These are phyloP conservation scores for Daedaleopsis nitida DNA, from an alignment of 768 basidiomycete genomes.

Conservation along the genomic window DNA sequence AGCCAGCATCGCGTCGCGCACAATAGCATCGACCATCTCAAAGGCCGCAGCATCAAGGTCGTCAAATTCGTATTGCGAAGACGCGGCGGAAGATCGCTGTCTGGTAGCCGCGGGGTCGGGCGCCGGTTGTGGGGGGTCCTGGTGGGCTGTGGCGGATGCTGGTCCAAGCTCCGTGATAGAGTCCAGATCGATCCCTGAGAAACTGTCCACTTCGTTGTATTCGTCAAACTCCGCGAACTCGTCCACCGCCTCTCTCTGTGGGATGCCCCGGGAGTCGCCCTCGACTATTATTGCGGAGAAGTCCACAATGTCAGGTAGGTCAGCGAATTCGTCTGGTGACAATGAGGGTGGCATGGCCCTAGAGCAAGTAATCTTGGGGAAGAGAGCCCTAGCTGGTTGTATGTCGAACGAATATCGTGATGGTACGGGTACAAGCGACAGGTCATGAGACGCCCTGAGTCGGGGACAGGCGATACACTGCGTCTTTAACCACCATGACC, in stretches of 20 bases:
- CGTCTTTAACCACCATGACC: background rate
- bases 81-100: background rate
- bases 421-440: too few species aligned
- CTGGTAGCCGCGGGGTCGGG: background rate
- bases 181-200: constrained; percentile 51
- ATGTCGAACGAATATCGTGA: background rate
- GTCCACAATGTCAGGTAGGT: constrained; percentile 1
- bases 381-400: background rate
- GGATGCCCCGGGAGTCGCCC: background rate
- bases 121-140: background rate
- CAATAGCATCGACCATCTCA: constrained; percentile 45
- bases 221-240: constrained; percentile 45
- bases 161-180: constrained; percentile 33
- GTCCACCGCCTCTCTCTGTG: constrained; percentile 29
- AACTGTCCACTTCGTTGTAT: constrained; percentile 44
- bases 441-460: too few species aligned
- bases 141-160: constrained; percentile 15
- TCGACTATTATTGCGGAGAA: background rate
- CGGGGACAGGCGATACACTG: too few species aligned
- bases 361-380: background rate
- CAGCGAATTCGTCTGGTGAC: constrained; percentile 1
- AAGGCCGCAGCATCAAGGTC: constrained; percentile 28
- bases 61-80: constrained; percentile 27
- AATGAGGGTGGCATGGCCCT: background rate
- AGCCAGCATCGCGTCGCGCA: background rate